Evolutionary conservation across 805 yeast genomes (phyloP), one percentile per base, ranked within the genome.

Genomic region (Saccharomycopsis malanga): DNA sequence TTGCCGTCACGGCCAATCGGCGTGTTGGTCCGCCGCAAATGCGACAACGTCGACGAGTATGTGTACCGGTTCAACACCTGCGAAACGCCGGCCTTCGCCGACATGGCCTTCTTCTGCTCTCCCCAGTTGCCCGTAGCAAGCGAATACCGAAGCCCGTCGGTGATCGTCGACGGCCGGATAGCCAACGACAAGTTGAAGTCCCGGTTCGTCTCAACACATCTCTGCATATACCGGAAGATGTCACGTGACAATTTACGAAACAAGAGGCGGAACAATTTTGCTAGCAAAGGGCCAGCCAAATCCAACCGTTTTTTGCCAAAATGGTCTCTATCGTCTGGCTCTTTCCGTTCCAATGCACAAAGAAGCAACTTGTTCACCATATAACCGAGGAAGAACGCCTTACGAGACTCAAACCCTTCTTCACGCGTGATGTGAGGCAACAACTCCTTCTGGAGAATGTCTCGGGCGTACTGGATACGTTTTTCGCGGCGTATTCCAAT

Each of bases 121-220:
- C 99, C 98, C 99, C 99, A 93, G 71, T 93, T 93, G 74, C 99
- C 99, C 14, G 99, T 93, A 46, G 99, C 99, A 61, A 93, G 74
- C 34, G 98, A 93, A 68, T 93, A 93, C 64, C 94, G 86, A 67
- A 93, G 77, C 64, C 99, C 99, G 53, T 95, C 91, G 34, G 99
- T 93, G 58, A 93, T 87, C 2, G 98, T 93, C 57, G 89, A 89
- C 15, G 97, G 87, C 70, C 93, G 91, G 56, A 93, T 97, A 34
- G 98, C 98, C 61, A 93, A 77, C 45, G 95, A 88, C 70, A 93
- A 77, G 64, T 91, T 91, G 74, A 93, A 93, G 65, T 91, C 98
- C 66, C 87, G 87, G 66, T 94, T 95, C 58, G 93, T 88, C 70
- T 93, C 99, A 49, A 93, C 96, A 64, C 98, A 93, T 71, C 95